phyloP scores from a whole-genome alignment of 768 basidiomycete genomes.

The Suillus alpinus region DNA sequence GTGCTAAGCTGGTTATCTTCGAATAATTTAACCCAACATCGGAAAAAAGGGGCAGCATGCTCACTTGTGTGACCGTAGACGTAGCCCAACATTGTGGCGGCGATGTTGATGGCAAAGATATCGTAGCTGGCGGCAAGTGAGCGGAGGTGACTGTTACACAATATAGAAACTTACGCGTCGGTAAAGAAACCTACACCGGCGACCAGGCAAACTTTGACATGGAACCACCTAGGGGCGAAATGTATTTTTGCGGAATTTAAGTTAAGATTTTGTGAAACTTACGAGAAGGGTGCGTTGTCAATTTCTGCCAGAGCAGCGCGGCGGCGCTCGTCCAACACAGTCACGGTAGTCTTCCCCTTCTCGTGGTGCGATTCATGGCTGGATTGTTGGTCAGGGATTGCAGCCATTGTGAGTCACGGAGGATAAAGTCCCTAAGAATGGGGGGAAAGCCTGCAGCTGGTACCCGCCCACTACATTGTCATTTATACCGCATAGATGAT shows the following conservation, averaged over 20 bases:
- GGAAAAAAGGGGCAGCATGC: not conserved
- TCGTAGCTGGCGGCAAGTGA: slow-evolving; percentile 46
- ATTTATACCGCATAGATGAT: not conserved
- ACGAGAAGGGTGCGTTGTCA: slow-evolving; percentile 86
- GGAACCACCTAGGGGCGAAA: slow-evolving; percentile 63
- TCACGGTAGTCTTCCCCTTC: slow-evolving; percentile 28
- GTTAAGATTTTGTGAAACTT: slow-evolving; percentile 24
- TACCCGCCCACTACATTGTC: not conserved
- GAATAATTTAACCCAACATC: not conserved
- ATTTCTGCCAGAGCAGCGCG: slow-evolving; percentile 81
- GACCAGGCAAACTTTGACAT: slow-evolving; percentile 69
- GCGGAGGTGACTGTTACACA: not conserved
- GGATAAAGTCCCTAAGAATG: not conserved
- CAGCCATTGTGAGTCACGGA: slow-evolving; percentile 16
- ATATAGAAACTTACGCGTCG: slow-evolving; percentile 54
- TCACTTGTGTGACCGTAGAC: slow-evolving; percentile 53
- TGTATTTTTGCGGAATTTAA: not conserved
- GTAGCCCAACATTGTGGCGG: slow-evolving; percentile 77
- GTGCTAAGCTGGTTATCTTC: slow-evolving; percentile 30
- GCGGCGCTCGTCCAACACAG: slow-evolving; percentile 64
- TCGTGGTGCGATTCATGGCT: slow-evolving; percentile 30
- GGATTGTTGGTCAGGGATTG: slow-evolving; percentile 20
- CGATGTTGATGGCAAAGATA: slow-evolving; percentile 89
- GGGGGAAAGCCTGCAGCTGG: not conserved
- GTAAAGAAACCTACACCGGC: slow-evolving; percentile 91